Evolutionary conservation across 2,329 filamentous ascomycete genomes (phyloP).

Genomic region (Hortaea sp.): DNA sequence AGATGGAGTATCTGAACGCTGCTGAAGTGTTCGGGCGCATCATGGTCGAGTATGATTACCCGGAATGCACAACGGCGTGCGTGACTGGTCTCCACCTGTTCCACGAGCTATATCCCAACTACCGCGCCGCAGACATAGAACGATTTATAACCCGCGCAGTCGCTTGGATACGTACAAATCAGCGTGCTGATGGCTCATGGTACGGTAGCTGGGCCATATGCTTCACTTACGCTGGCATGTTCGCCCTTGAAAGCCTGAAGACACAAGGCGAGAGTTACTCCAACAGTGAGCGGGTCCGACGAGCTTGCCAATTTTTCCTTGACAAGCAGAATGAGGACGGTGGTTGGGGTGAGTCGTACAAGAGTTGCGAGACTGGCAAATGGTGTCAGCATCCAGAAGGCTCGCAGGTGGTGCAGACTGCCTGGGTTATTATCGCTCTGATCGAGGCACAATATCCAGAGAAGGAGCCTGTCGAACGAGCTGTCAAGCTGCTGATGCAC

Average conservation of each 20-base stretch:
- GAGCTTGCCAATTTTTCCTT: conserved; percentile 77
- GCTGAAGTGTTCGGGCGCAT: conserved; percentile 94
- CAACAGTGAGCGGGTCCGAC: conserved; percentile 59
- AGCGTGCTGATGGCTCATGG: conserved; percentile 81
- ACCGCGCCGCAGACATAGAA: conserved; percentile 66
- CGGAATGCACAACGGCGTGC: conserved; percentile 92
- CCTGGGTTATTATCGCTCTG: conserved; percentile 72
- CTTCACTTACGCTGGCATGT: conserved; percentile 96
- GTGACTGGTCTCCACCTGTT: conserved; percentile 82
- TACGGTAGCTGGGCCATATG: conserved; percentile 98
- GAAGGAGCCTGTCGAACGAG: conserved; percentile 59
- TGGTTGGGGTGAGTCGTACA: conserved; percentile 94
- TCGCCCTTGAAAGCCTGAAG: conserved; percentile 77
- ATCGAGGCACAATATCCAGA: conserved; percentile 77
- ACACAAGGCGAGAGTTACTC: conserved; percentile 72
- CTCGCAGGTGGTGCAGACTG: conserved; percentile 88
- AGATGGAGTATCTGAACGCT: conserved; percentile 79
- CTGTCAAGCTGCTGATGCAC: conserved; percentile 70
- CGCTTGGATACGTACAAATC: conserved; percentile 69
- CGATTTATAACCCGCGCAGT: conserved; percentile 64
- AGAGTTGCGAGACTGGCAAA: conserved; percentile 64
- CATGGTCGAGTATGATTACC: conserved; percentile 98
- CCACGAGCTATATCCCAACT: conserved; percentile 67
- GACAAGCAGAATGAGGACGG: conserved; percentile 79
- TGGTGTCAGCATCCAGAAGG: conserved; percentile 64